phyloP scores from a whole-genome alignment of 495 filamentous ascomycete species.

The Penicillium malachiteum region DNA sequence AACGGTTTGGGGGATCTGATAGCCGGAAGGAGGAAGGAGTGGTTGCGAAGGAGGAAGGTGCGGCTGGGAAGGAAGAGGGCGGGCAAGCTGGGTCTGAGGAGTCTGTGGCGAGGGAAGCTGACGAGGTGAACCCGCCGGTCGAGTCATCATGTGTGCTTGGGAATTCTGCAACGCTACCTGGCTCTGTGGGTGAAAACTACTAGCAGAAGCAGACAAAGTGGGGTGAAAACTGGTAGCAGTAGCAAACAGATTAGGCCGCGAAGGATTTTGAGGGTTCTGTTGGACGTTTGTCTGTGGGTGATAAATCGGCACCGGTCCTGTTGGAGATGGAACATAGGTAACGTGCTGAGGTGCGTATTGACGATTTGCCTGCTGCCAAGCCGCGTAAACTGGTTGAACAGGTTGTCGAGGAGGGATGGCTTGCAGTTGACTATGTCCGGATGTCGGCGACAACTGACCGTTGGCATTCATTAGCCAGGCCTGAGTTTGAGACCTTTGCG shows the following conservation, averaged over 20 bases:
- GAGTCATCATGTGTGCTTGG: not conserved
- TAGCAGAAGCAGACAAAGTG: not conserved
- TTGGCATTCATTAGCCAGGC: not conserved
- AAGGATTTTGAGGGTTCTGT: not conserved
- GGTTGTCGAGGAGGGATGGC: not conserved
- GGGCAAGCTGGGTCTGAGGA: not conserved
- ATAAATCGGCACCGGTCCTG: too few species aligned
- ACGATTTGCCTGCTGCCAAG: too few species aligned
- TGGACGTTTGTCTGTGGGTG: not conserved
- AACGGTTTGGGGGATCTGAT: constrained; percentile 32
- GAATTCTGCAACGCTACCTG: not conserved
- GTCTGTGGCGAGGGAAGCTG: not conserved
- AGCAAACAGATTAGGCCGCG: not conserved
- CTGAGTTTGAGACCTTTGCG: not conserved
- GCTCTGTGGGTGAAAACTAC: not conserved
- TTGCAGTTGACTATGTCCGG: not conserved
- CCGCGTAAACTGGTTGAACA: not conserved
- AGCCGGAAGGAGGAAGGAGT: constrained; percentile 30
- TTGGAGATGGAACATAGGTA: too few species aligned
- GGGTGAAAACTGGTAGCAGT: not conserved
- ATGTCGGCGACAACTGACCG: not conserved
- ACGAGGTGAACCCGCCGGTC: not conserved
- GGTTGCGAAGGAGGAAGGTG: not conserved
- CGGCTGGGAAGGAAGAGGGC: not conserved
- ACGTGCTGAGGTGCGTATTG: too few species aligned